Evolutionary conservation across 148 eudicot genomes (phyloP).

Genomic region (Pharnaceum exiguum): DNA sequence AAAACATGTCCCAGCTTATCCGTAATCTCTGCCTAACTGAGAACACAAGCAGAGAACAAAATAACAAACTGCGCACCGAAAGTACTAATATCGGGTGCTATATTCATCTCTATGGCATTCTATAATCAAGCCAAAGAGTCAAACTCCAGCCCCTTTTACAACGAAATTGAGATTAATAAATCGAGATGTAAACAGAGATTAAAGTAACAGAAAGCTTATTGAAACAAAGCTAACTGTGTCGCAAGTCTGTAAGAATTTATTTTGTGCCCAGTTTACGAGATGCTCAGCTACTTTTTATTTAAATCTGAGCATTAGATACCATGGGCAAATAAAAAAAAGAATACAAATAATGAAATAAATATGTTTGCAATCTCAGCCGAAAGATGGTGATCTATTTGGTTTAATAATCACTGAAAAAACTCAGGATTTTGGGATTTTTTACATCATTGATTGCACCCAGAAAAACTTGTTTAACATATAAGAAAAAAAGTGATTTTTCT

Average conservation of each 20-base stretch:
- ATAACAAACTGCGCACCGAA: not conserved
- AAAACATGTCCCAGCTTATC: conserved; percentile 15
- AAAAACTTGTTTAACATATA: not conserved
- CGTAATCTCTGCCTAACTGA: conserved; percentile 1
- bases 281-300: conserved; percentile 8
- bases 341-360: not conserved
- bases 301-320: conserved; percentile 32
- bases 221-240: conserved; percentile 25
- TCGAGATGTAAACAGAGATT: conserved; percentile 18
- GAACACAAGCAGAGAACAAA: not conserved
- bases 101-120: conserved; percentile 31
- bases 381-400: conserved; percentile 23
- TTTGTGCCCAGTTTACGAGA: conserved; percentile 29
- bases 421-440: conserved; percentile 20
- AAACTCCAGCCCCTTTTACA: conserved; percentile 26
- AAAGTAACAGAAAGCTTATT: conserved; percentile 28
- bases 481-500: not conserved
- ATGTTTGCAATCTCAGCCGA: conserved; percentile 34
- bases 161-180: not conserved
- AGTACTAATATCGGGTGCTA: conserved; percentile 18
- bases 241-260: conserved; percentile 18
- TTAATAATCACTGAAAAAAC: conserved; percentile 20
- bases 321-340: conserved; percentile 2
- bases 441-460: conserved; percentile 24
- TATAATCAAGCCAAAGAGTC: conserved; percentile 19